Base-by-base conservation (phyloP, 75 land plant species). In the Pinus tabuliformis region DNA sequence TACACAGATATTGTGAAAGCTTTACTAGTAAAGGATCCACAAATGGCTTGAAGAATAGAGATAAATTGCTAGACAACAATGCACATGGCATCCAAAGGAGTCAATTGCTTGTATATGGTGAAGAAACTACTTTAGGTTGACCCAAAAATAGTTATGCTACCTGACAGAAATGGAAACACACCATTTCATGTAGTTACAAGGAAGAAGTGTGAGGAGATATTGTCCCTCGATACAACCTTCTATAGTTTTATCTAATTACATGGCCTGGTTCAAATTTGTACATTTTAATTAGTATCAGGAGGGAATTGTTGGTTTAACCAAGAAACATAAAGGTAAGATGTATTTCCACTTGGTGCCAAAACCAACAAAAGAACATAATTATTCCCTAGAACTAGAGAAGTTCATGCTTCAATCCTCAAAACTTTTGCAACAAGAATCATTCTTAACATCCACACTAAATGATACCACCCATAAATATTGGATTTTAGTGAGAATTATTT, bases 11-110 rank as follows among this genome's bases (percentile, higher is more conserved):
- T 90, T 58, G 90, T 85, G 3, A 85, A 74, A 58, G 86, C 81
- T n/a, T 72, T 90, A 62, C 90, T 90, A 59, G 75, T 59, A 6
- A 83, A 76, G 58, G 92, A 88, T 77, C 78, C 90, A 9, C 88
- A 86, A 24, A 75, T 90, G 76, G 92, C 90, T 24, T 59, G 90
- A 76, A 85, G 84, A 63, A 86, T 84, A 39, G 92, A 90, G 59
- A 90, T 78, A 79, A 90, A 90, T 72, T 86, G 92, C 14, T 90
- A 90, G 74, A 88, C 90, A 24, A 90, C 92, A 52, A 52, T 90
- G n/a, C n/a, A n/a, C n/a, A n/a, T n/a, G n/a, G n/a, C n/a, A n/a
- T n/a, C n/a, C n/a, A n/a, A n/a, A n/a, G 70, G 92, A 36, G 63
- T 77, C 24, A 81, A 78, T 74, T 78, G 80, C 70, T 68, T 68